Percentiles rank a stretch among this genome's conserved stretches.
Conservation (phyloP, 2,329 filamentous ascomycete genomes). For the Sporothrix mexicana region DNA sequence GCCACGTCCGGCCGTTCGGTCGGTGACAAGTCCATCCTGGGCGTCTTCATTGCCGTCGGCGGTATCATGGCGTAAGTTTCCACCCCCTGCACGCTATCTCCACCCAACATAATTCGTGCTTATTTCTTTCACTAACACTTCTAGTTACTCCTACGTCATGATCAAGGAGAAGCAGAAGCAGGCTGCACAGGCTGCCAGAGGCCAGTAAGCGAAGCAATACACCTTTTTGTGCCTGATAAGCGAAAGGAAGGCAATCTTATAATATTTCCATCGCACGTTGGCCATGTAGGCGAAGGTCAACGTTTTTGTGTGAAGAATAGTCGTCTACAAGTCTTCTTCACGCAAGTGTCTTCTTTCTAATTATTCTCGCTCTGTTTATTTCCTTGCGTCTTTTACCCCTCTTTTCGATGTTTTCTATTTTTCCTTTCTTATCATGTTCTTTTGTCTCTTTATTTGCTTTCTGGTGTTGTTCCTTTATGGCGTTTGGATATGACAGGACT, state of each 20-base stretch:
- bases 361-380: neutral
- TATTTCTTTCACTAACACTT: neutral
- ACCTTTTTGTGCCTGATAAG: neutral
- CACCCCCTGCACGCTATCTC: neutral
- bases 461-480: neutral
- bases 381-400: neutral
- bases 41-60: slow-evolving; percentile 61
- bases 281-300: slow-evolving; percentile 2
- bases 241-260: neutral
- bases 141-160: slow-evolving; percentile 45
- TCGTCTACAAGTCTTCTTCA: neutral
- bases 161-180: slow-evolving; percentile 40
- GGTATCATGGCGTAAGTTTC: slow-evolving; percentile 62
- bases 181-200: slow-evolving; percentile 27
- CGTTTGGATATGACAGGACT: slow-evolving; percentile 25
- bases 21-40: slow-evolving; percentile 60
- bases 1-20: slow-evolving; percentile 60
- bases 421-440: neutral
- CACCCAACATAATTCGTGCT: neutral
- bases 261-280: neutral
- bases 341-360: neutral
- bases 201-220: neutral
- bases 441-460: slow-evolving; percentile 10
- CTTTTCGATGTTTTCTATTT: neutral
- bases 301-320: neutral